These are phyloP conservation scores for Parietaria judaica DNA, from an alignment of 306 rosid species.

Conservation along the genomic window DNA sequence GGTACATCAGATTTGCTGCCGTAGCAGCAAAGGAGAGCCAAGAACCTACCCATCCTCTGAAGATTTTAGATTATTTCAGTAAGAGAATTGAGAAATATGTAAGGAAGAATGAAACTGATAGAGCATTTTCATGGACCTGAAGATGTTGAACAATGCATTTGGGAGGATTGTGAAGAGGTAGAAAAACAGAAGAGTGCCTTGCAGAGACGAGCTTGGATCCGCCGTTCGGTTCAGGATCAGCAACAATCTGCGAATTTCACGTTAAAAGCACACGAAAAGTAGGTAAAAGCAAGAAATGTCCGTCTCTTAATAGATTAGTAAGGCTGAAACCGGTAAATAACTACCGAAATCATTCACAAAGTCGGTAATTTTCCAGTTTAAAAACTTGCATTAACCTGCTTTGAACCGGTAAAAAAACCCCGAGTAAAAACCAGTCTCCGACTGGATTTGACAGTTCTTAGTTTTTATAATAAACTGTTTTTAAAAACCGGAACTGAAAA, in stretches of 20 bases:
- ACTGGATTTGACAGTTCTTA: too few species aligned
- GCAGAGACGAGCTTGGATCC: slow-evolving; percentile 24
- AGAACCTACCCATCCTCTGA: slow-evolving; percentile 40
- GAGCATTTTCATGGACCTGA: slow-evolving; percentile 24
- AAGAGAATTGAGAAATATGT: not conserved
- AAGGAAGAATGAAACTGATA: not conserved
- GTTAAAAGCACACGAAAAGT: slow-evolving; percentile 4
- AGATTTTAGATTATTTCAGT: not conserved
- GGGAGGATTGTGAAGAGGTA: slow-evolving; percentile 34
- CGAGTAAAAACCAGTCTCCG: too few species aligned
- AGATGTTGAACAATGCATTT: slow-evolving; percentile 27
- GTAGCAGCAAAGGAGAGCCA: slow-evolving; percentile 41
- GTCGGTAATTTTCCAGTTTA: too few species aligned
- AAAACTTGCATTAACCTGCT: too few species aligned
- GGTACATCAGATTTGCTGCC: slow-evolving; percentile 27
- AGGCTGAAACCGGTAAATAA: too few species aligned
- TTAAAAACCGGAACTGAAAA: too few species aligned
- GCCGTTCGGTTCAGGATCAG: slow-evolving; percentile 30
- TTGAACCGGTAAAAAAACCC: too few species aligned
- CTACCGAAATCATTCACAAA: too few species aligned
- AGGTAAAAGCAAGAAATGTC: not conserved
- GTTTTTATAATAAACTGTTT: too few species aligned
- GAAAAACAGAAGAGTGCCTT: slow-evolving; percentile 28
- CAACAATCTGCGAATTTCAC: slow-evolving; percentile 24
- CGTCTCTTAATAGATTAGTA: too few species aligned